Evolutionary conservation across 202 grass and related monocot genomes (phyloP), one percentile per base, ranked within the genome.

Genomic region (Cymbopogon flexuosus): DNA sequence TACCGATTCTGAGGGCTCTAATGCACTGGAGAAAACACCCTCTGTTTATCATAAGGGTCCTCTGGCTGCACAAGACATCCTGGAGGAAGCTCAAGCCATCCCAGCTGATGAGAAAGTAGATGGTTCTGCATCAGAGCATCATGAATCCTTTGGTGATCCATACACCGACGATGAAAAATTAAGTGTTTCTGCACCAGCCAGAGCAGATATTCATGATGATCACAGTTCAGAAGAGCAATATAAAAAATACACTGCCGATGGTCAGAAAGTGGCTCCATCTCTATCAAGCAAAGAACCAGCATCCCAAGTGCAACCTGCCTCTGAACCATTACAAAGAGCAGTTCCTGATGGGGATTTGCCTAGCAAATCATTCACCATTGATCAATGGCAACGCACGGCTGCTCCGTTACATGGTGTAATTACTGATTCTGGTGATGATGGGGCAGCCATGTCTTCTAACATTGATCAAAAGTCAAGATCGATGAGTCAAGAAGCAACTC

Each of bases 291-390:
- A 47, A 81, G 84, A 46, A 40, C 40, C 78, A 69, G 37, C 40
- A 81, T 86, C 84, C 71, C 40, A 23, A 62, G 71, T 69, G 6
- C 70, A 81, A 76, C 62, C 16, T 69, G 30, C 41, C 52, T 62
- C 70, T 10, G 40, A 47, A 75, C 31, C 72, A 58, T 61, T 34
- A 43, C 63, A 70, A 45, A 33, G 47, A 61, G 73, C 52, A 81
- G 52, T 57, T 74, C 52, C 40, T 81, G 78, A 76, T 76, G 39
- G 54, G 60, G 78, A 79, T 73, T 15, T 37, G 22, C 51, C 83
- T 72, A 79, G 15, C 31, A 79, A 75, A 80, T 10, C 8, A 30
- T 70, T 34, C 56, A 52, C 51, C 78, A 69, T 86, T 86, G 84
- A 76, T 60, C 51, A 86, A 70, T 86, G 84, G 84, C 54, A 34